phyloP scores from a whole-genome alignment of 1,139 yeast genomes.

The Yamadazyma dendronema region DNA sequence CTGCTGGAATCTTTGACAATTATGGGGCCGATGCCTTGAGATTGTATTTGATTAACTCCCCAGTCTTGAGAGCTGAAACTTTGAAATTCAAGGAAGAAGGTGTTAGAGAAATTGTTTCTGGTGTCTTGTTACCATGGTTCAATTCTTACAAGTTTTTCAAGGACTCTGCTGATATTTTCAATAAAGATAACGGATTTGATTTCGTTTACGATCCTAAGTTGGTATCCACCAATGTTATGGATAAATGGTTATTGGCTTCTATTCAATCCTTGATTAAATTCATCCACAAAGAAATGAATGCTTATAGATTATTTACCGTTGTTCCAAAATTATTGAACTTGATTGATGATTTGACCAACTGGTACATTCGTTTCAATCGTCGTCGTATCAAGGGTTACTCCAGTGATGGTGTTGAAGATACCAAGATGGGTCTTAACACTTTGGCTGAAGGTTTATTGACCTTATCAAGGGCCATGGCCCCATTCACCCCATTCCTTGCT shows the following conservation, averaged over 20 bases:
- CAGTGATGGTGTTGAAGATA: conserved; percentile 78
- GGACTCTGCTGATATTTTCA: conserved; percentile 83
- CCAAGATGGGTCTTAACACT: conserved; percentile 83
- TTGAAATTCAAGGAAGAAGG: conserved; percentile 98
- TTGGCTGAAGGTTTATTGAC: conserved; percentile 86
- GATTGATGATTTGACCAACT: conserved; percentile 93
- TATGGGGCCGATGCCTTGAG: conserved; percentile 99
- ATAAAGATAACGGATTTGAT: conserved; percentile 69
- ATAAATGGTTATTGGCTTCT: conserved; percentile 93
- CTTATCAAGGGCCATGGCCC: conserved; percentile 95
- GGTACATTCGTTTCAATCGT: conserved; percentile 99
- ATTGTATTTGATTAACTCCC: conserved; percentile 93
- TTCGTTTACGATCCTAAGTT: conserved; percentile 69
- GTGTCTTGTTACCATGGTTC: conserved; percentile 97
- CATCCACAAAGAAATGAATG: conserved; percentile 86
- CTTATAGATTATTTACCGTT: conserved; percentile 90
- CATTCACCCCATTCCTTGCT: conserved; percentile 94
- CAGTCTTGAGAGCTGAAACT: conserved; percentile 94
- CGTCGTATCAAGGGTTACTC: conserved; percentile 88
- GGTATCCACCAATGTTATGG: conserved; percentile 87
- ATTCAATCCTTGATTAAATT: conserved; percentile 84
- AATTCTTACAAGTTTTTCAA: conserved; percentile 95
- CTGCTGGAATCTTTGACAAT: conserved; percentile 71
- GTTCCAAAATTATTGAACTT: conserved; percentile 87
- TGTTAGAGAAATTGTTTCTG: conserved; percentile 94